Percentiles rank a stretch among this genome's conserved stretches.
phyloP scores from a whole-genome alignment of 805 yeast species.

The Starmerella cellae region DNA sequence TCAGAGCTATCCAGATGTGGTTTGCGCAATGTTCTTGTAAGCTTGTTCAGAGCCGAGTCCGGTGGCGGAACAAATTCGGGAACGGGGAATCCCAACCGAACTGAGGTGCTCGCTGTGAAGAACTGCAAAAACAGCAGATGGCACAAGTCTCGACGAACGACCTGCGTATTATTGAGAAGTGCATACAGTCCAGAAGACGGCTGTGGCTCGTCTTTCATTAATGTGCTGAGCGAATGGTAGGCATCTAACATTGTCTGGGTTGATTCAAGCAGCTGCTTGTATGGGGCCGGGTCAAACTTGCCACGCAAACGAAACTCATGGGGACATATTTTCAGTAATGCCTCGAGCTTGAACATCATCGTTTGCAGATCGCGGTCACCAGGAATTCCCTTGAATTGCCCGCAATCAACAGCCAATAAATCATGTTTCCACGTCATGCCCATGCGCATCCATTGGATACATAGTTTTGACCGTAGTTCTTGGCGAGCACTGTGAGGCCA shows the following conservation, averaged over 20 bases:
- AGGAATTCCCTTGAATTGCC: constrained; percentile 21
- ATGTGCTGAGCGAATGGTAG: constrained; percentile 56
- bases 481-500: constrained; percentile 67
- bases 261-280: constrained; percentile 37
- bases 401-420: constrained; percentile 35
- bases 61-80: constrained; percentile 69
- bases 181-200: constrained; percentile 41
- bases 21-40: constrained; percentile 36
- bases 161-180: constrained; percentile 37
- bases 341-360: constrained; percentile 47
- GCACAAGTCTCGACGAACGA: constrained; percentile 55
- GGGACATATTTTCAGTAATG: constrained; percentile 55
- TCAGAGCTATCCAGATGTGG: constrained; percentile 33
- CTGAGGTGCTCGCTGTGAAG: constrained; percentile 51
- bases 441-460: constrained; percentile 62
- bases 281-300: constrained; percentile 44
- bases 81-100: constrained; percentile 61
- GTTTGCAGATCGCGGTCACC: constrained; percentile 35
- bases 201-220: constrained; percentile 49
- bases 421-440: constrained; percentile 73
- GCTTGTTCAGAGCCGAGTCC: constrained; percentile 48
- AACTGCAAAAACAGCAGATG: constrained; percentile 61
- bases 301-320: constrained; percentile 66
- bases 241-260: constrained; percentile 62
- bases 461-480: constrained; percentile 49